Evolutionary conservation across 805 yeast genomes (phyloP).

Genomic region (Yarrowia sp.): DNA sequence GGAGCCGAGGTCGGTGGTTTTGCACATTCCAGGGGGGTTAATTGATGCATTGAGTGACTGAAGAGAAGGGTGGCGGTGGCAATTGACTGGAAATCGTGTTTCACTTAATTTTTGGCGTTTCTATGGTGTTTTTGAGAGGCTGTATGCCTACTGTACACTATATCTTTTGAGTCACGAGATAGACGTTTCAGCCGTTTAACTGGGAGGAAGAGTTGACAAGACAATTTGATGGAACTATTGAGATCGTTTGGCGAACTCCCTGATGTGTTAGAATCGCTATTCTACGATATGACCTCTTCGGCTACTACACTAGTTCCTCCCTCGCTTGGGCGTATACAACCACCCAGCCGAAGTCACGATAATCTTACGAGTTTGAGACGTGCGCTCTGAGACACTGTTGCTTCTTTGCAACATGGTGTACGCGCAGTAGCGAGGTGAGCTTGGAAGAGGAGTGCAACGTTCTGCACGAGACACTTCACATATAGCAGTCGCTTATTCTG

Average conservation of each 20-base stretch:
- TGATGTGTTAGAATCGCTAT: background rate
- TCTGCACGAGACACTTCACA: no score
- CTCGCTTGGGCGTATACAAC: background rate
- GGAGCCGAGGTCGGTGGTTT: conserved; percentile 24
- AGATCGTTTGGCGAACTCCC: background rate
- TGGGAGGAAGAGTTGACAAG: background rate
- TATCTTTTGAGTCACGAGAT: background rate
- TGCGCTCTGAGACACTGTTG: conserved; percentile 4
- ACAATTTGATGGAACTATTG: no score
- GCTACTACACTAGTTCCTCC: no score
- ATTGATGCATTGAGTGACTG: background rate
- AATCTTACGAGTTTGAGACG: conserved; percentile 7
- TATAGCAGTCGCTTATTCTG: no score
- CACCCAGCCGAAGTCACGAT: background rate
- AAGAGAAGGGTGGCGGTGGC: no score
- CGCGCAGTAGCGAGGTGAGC: conserved; percentile 7
- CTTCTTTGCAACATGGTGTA: background rate
- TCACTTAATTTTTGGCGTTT: no score
- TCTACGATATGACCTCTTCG: background rate
- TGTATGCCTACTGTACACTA: background rate
- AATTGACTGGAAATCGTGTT: no score
- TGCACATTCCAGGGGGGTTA: background rate
- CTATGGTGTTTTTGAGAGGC: no score
- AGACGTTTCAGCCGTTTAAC: background rate
- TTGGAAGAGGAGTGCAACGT: no score